Conservation (phyloP, 768 basidiomycete species). For the Kwoniella sp. region DNA sequence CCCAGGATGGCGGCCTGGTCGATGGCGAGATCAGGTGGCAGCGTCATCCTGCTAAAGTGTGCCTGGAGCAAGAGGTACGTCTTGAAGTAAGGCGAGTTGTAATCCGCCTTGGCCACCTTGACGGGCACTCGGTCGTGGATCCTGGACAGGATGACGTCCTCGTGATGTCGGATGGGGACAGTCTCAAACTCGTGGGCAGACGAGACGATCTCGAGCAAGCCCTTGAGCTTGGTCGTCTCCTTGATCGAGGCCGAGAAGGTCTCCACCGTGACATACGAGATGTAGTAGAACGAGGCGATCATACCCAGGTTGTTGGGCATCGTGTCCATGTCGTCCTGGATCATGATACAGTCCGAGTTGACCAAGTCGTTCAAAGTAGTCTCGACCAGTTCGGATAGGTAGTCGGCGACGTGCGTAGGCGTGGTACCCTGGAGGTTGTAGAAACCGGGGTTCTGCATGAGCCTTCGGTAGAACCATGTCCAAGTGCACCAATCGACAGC, state of each 20-base stretch:
- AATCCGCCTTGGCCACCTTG: conserved; percentile 73
- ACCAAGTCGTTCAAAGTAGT: conserved; percentile 85
- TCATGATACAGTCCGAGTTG: conserved; percentile 88
- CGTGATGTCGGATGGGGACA: conserved; percentile 91
- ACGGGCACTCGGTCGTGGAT: conserved; percentile 96
- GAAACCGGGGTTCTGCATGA: conserved; percentile 82
- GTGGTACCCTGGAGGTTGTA: conserved; percentile 70
- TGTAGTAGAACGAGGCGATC: conserved; percentile 66
- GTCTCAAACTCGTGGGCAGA: conserved; percentile 94
- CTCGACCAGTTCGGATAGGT: conserved; percentile 92
- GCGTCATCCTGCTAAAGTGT: conserved; percentile 86
- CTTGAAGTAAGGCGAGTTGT: conserved; percentile 95
- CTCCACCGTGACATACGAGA: conserved; percentile 86
- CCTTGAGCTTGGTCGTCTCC: conserved; percentile 94
- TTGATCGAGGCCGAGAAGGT: conserved; percentile 93
- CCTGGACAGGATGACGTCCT: conserved; percentile 67
- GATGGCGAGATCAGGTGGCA: conserved; percentile 88
- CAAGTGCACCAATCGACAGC: conserved; percentile 88
- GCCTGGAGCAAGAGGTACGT: conserved; percentile 94
- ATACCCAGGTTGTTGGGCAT: conserved; percentile 87
- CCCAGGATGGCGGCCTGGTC: conserved; percentile 83
- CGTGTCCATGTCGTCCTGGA: conserved; percentile 86
- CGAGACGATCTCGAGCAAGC: conserved; percentile 90
- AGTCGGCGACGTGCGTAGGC: conserved; percentile 91
- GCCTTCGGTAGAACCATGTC: conserved; percentile 93